Evolutionary conservation across 2,329 filamentous ascomycete genomes (phyloP), one percentile per base, ranked within the genome.

Genomic region (Paecilomyces sp.): DNA sequence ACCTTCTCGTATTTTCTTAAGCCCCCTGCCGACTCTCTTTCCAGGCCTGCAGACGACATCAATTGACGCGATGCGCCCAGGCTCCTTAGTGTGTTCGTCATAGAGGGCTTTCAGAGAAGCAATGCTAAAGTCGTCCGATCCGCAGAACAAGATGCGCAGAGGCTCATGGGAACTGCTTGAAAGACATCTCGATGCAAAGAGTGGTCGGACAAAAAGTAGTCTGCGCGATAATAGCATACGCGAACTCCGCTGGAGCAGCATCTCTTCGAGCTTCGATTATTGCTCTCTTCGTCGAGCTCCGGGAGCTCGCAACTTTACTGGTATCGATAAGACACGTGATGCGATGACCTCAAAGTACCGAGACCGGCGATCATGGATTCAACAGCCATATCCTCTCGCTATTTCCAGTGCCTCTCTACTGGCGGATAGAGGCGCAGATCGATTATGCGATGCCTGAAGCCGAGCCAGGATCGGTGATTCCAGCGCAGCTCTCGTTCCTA

Each of bases 51-150:
- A 90, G 56, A 96, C 85, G 2, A 99, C 92, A 73, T 96, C 88
- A 64, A 99, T 88, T 4, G 89, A 91, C 60, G 82, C 80, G 58
- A 96, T 86, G 11, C 85, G 77, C 18, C 76, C 75, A 6, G 77
- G 81, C 59, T 81, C 81, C 57, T 68, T 69, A 28, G 72, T 62
- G 57, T 86, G 82, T 69, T 91, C 88, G 4, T 77, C 69, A 66
- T 88, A 74, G 34, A 99, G 77, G 5, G 89, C 89, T 60, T 78
- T 78, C 56, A 99, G 79, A 1, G 91, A 91, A 57, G 83, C 83
- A 68, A 88, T 88, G 77, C 93, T 97, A 75, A 97, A 96, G 2
- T 87, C 82, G 74, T 99, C 94, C 2, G 93, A 94, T 63, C 94
- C 94, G 76, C 92, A 97, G 76, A 97, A 99, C 3, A 99, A 83